phyloP scores from a whole-genome alignment of 2,329 filamentous ascomycete species.

The Fusarium sp. region DNA sequence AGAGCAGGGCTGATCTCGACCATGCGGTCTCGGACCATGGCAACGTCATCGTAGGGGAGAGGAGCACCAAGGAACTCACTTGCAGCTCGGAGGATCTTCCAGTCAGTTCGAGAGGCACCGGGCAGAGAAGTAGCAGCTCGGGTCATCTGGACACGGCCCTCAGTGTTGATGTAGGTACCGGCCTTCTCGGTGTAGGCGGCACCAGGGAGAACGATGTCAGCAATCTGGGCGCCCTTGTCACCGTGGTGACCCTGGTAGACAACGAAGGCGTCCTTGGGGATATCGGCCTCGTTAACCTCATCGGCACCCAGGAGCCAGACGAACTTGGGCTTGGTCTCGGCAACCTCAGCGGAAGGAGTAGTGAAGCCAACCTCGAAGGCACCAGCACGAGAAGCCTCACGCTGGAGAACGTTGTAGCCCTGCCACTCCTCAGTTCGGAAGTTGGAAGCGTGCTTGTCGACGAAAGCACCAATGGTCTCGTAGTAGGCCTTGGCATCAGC shows the following conservation, averaged over 20 bases:
- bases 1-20: conserved; percentile 93
- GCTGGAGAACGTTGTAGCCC: conserved; percentile 96
- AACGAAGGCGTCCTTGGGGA: conserved; percentile 96
- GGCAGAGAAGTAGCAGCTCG: conserved; percentile 90
- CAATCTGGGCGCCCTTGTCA: conserved; percentile 91
- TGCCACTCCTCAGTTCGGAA: conserved; percentile 95
- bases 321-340: conserved; percentile 91
- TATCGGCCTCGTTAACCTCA: conserved; percentile 86
- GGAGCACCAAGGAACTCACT: conserved; percentile 92
- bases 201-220: conserved; percentile 93
- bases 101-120: conserved; percentile 93
- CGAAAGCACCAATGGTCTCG: conserved; percentile 89
- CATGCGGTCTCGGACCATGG: conserved; percentile 92
- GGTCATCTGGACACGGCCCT: conserved; percentile 95
- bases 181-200: conserved; percentile 98
- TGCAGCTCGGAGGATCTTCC: conserved; percentile 96
- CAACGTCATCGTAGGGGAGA: conserved; percentile 93
- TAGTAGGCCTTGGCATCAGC: conserved; percentile 92
- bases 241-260: conserved; percentile 99
- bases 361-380: conserved; percentile 98
- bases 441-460: conserved; percentile 92
- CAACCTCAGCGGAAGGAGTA: conserved; percentile 84
- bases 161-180: conserved; percentile 97
- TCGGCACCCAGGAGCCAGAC: conserved; percentile 97
- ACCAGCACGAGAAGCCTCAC: conserved; percentile 90